Evolutionary conservation across 2,329 filamentous ascomycete species (phyloP).

Genomic region (Paracamarosporium sp.): DNA sequence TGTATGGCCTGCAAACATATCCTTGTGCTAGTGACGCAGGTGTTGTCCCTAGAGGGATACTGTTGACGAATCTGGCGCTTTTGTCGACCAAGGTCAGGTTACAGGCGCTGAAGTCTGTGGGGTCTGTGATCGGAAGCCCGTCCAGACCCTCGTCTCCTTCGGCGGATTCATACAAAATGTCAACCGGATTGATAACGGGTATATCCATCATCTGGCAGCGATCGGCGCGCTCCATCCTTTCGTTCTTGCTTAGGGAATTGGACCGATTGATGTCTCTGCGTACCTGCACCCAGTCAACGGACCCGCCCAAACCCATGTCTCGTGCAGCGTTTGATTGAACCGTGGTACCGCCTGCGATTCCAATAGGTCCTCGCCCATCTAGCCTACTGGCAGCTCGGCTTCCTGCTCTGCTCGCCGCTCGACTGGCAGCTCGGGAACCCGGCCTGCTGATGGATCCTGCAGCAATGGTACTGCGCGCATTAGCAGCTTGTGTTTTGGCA

Average conservation of each 20-base stretch:
- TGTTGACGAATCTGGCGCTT: slow-evolving; percentile 88
- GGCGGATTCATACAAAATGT: slow-evolving; percentile 82
- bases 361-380: slow-evolving; percentile 55
- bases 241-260: slow-evolving; percentile 89
- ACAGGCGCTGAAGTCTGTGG: slow-evolving; percentile 79
- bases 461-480: slow-evolving; percentile 83
- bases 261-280: slow-evolving; percentile 94
- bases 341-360: slow-evolving; percentile 59
- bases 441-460: slow-evolving; percentile 58
- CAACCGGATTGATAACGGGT: slow-evolving; percentile 84
- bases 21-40: slow-evolving; percentile 83
- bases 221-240: slow-evolving; percentile 82
- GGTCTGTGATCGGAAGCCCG: slow-evolving; percentile 80
- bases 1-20: slow-evolving; percentile 91
- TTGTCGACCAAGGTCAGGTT: slow-evolving; percentile 93
- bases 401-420: slow-evolving; percentile 48
- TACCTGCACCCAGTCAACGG: slow-evolving; percentile 95
- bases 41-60: slow-evolving; percentile 80
- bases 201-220: slow-evolving; percentile 95
- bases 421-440: slow-evolving; percentile 46
- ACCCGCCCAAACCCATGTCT: slow-evolving; percentile 72
- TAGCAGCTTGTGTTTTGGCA: slow-evolving; percentile 92
- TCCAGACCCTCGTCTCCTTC: slow-evolving; percentile 91
- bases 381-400: slow-evolving; percentile 39
- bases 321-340: slow-evolving; percentile 56